These are phyloP conservation scores for Skeletonema tropicum DNA, from an alignment of 108 stramenopile species.

Conservation along the genomic window DNA sequence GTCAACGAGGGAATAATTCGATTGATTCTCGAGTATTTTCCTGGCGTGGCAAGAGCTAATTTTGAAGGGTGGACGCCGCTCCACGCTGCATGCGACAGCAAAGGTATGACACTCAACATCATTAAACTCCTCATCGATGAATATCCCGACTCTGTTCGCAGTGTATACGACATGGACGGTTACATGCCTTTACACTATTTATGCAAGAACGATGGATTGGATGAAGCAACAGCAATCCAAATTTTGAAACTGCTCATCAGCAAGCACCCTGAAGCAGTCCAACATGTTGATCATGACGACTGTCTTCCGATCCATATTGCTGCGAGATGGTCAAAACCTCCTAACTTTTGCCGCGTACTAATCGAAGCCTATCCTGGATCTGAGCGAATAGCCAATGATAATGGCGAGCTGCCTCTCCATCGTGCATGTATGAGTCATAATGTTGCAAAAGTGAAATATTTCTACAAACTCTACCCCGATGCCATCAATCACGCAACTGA, in stretches of 20 bases:
- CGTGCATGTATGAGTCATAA: no score
- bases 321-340: not conserved
- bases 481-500: not conserved
- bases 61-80: not conserved
- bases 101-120: not conserved
- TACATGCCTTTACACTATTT: slow-evolving; percentile 10
- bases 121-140: not conserved
- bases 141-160: not conserved
- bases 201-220: not conserved
- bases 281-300: not conserved
- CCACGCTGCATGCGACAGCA: not conserved
- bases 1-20: no score
- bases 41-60: not conserved
- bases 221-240: not conserved
- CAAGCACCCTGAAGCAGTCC: not conserved
- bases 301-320: slow-evolving; percentile 5
- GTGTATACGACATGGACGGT: not conserved
- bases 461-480: no score
- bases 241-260: slow-evolving; percentile 10
- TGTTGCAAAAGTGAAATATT: no score
- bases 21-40: no score
- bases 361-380: slow-evolving; percentile 11
- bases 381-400: not conserved
- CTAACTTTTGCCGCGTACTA: not conserved
- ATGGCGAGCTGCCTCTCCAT: no score